Evolutionary conservation across 306 rosid species (phyloP), one percentile per base, ranked within the genome.

Genomic region (Begonia fuchsioides): DNA sequence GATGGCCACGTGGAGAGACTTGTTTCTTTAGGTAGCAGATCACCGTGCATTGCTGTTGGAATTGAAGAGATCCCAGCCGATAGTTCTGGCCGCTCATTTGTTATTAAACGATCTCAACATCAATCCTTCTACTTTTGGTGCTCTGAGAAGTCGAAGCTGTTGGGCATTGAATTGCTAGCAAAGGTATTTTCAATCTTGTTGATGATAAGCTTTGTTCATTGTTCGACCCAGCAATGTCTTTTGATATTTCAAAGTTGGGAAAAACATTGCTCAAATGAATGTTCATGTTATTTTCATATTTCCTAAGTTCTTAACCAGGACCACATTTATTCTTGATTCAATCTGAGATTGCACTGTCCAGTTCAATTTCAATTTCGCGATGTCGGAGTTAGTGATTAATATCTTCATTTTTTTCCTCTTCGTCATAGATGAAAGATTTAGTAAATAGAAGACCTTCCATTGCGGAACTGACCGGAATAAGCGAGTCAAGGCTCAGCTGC

Each of bases 391-490:
- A 12, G 14, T 41, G 45, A 43, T 51, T 43, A 32, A 47, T 17
- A 13, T 54, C 44, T 47, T 40, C 35, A 38, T 44, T 15, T 19
- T 15, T 39, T 13, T 26, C 32, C 50, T 53, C 14, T 50, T 17
- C 46, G n/a, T 17, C 4, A 11, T 74, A 92, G 98, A 73, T 82
- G 86, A 79, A 73, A 67, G 98, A 85, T 68, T 59, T 92, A 54
- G 67, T 92, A 54, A 69, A 38, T 72, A 73, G 71, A 65, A 92
- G 76, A 54, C 96, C 98, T 17, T 85, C 98, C 43, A 64, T 92
- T 62, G 77, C 85, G 10, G 86, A 75, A 50, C 60, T 92, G 68
- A 92, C 96, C 68, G 98, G 98, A 72, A 85, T 92, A 56, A 77
- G 94, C 60, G 80, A 77, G 64, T 68, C 86, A 13, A 78, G 98